Conservation (phyloP, 345 rosid genomes). For the Rhodomyrtus tomentosa region DNA sequence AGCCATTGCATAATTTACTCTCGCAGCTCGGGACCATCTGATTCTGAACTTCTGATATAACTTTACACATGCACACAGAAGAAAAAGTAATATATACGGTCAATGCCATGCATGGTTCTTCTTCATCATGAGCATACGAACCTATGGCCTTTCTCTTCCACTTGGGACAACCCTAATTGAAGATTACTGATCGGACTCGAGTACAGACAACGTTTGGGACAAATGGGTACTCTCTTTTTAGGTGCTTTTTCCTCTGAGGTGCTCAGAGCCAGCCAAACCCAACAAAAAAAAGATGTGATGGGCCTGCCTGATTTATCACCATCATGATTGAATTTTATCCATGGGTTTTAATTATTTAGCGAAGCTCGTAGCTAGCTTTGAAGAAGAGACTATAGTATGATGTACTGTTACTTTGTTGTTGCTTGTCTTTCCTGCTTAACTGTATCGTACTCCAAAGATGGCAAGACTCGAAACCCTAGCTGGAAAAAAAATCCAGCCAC, state of each 20-base stretch:
- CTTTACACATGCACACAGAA: neutral
- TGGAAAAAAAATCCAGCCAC: neutral
- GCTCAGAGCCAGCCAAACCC: neutral
- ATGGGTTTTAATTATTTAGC: neutral
- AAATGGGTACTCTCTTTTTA: neutral
- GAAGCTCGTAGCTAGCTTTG: neutral
- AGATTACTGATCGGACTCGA: neutral
- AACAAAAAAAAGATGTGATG: neutral
- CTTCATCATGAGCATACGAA: neutral
- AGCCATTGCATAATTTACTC: neutral
- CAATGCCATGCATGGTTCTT: neutral
- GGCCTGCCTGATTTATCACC: neutral
- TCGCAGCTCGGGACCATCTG: neutral
- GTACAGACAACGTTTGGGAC: neutral
- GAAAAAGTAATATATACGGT: neutral
- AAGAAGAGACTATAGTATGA: neutral
- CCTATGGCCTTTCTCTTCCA: neutral
- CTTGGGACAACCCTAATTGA: neutral
- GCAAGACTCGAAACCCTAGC: neutral
- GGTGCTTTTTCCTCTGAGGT: neutral
- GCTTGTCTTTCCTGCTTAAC: neutral
- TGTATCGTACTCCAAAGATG: neutral
- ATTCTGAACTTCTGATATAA: neutral
- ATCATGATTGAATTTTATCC: neutral
- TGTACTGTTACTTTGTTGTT: neutral